Conservation (phyloP, 768 basidiomycete genomes). For the Termitomyces titanicus region DNA sequence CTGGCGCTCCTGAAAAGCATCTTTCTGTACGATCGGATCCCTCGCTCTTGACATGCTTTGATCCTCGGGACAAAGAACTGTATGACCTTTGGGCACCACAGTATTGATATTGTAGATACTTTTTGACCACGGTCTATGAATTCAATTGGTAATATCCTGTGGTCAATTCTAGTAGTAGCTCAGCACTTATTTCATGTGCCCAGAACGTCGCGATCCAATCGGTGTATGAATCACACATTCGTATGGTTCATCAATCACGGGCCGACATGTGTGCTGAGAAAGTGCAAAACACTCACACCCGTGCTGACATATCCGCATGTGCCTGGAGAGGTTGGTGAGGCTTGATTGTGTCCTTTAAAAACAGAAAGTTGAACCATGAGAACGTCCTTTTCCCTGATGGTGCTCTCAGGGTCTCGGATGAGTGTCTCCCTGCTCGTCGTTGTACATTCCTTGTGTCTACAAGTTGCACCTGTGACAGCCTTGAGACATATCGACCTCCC, state of each 20-base stretch:
- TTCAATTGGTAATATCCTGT: background rate
- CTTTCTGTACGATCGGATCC: conserved; percentile 60
- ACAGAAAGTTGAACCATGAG: background rate
- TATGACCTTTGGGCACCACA: conserved; percentile 75
- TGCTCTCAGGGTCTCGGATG: background rate
- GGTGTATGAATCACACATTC: too few relatives aligned
- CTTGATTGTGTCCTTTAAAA: background rate
- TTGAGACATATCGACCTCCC: conserved; percentile 17
- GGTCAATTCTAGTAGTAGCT: background rate
- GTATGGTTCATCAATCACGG: too few relatives aligned
- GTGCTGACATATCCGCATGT: background rate
- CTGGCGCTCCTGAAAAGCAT: conserved; percentile 26
- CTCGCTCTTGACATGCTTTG: conserved; percentile 68
- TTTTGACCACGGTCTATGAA: background rate
- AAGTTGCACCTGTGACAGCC: conserved; percentile 12
- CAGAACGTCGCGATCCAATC: too few relatives aligned
- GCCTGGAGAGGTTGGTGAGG: too few relatives aligned
- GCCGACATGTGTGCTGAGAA: too few relatives aligned
- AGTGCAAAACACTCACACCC: background rate
- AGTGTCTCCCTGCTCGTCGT: background rate
- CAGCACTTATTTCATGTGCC: too few relatives aligned
- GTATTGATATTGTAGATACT: conserved; percentile 16
- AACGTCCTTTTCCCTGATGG: background rate
- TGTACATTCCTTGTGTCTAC: background rate
- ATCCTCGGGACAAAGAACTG: conserved; percentile 70